Base-by-base conservation (phyloP, 257 asterid genomes). In the Paulownia fortunei region DNA sequence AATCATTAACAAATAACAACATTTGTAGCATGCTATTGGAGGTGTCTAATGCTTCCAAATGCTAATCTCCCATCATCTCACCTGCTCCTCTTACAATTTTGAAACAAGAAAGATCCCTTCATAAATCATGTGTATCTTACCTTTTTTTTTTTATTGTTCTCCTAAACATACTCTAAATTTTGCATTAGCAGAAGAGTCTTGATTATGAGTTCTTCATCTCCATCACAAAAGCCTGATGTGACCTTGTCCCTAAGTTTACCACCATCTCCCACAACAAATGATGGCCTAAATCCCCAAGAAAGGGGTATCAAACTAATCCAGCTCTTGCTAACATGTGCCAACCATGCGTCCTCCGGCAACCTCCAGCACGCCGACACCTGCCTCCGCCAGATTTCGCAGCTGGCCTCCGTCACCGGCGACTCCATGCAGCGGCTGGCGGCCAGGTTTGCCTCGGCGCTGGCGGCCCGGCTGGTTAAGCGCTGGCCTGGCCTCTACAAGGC, bases 401-500 rank as follows among this genome's bases (percentile, higher is more conserved):
- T 87, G 8, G 77, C 92, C 59, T 83, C 91, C 8, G 32, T 78
- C 76, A 55, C 86, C 7, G 91, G 91, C 0, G 91, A 88, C 80
- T 68, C 89, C 74, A 85, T 84, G 82, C 93, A 88, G 73, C 77
- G 91, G 23, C 76, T 90, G 10, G 77, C 89, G 0, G 73, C 88
- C 27, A 70, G 88, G 80, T 88, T 90, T 11, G 89, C 89, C 59
- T 79, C 92, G 0, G 85, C 91, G 0, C n/a, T 88, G 58, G 92
- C 90, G 1, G 80, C 56, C 73, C 84, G 90, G 39, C 80, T 88
- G 1, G 78, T 90, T 23, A 88, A 85, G 78, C 87, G 89, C 9
- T 90, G 95, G 95, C 87, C 90, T 0, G 90, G 92, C 72, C 76
- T 90, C 13, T 84, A 83, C 83, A 90, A 88, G 84, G 86, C 89